A percentile compares a stretch with the other conserved stretches of the same genome.
Conservation (phyloP, 2,329 filamentous ascomycete genomes). For the Exophiala dermatitidis region DNA sequence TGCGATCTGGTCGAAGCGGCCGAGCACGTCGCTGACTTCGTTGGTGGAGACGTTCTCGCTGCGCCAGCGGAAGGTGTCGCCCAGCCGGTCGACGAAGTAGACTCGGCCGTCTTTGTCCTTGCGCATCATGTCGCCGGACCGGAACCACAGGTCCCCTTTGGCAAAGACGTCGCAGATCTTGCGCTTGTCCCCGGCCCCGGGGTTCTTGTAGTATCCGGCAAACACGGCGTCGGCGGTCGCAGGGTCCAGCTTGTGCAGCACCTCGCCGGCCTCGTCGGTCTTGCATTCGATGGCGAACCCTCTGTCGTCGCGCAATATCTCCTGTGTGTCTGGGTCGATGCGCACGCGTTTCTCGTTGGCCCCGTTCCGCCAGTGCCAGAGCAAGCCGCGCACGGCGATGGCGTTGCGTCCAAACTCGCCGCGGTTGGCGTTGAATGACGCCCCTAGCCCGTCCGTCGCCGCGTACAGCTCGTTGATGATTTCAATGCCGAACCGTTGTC, state of each 20-base stretch:
- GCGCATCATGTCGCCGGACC: slow-evolving; percentile 72
- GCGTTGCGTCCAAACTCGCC: slow-evolving; percentile 57
- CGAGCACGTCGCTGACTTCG: slow-evolving; percentile 69
- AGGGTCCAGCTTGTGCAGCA: slow-evolving; percentile 57
- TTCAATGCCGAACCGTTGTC: slow-evolving; percentile 33
- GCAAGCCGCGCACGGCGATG: slow-evolving; percentile 63
- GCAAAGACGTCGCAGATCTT: slow-evolving; percentile 64
- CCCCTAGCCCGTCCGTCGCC: slow-evolving; percentile 64
- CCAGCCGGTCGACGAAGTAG: slow-evolving; percentile 66
- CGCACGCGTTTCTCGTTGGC: slow-evolving; percentile 58
- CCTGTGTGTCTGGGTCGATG: slow-evolving; percentile 60
- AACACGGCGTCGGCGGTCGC: slow-evolving; percentile 47
- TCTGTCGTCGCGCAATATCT: slow-evolving; percentile 59
- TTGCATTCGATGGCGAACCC: slow-evolving; percentile 58
- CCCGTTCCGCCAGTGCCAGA: slow-evolving; percentile 48
- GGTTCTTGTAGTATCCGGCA: slow-evolving; percentile 76
- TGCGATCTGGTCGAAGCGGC: slow-evolving; percentile 56
- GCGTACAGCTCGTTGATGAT: slow-evolving; percentile 69
- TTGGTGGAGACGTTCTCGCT: slow-evolving; percentile 75
- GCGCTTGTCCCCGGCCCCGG: slow-evolving; percentile 62
- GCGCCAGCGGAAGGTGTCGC: slow-evolving; percentile 54
- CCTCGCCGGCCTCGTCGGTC: slow-evolving; percentile 64
- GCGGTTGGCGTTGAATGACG: slow-evolving; percentile 52
- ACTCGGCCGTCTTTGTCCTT: slow-evolving; percentile 62
- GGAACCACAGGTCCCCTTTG: slow-evolving; percentile 77